These are phyloP conservation scores for Picea mariana DNA, from an alignment of 83 land plant genomes.

Conservation along the genomic window DNA sequence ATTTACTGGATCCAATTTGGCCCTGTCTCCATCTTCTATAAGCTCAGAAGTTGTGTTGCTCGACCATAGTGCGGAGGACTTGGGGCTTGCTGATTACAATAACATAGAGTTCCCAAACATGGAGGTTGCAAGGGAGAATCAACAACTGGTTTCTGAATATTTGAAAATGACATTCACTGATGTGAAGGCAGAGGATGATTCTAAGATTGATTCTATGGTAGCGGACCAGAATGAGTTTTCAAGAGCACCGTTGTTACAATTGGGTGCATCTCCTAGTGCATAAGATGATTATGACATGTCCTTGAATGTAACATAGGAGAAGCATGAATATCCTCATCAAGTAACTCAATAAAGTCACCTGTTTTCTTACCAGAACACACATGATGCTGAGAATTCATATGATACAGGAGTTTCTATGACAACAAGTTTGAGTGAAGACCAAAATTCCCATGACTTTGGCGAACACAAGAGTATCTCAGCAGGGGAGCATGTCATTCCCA, in stretches of 20 bases:
- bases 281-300: constrained; percentile 51
- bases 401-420: constrained; percentile 37
- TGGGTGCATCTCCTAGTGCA: constrained; percentile 34
- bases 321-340: constrained; percentile 27
- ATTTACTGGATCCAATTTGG: neutral
- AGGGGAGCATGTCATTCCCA: constrained; percentile 22
- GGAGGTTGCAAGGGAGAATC: constrained; percentile 53
- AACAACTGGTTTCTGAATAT: constrained; percentile 66
- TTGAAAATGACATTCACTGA: constrained; percentile 31
- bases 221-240: neutral
- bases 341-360: neutral
- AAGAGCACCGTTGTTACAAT: constrained; percentile 42
- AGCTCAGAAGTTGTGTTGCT: constrained; percentile 52
- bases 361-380: constrained; percentile 15
- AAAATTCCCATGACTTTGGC: constrained; percentile 28
- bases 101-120: constrained; percentile 70
- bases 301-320: constrained; percentile 22
- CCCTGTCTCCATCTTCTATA: constrained; percentile 30
- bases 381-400: constrained; percentile 18
- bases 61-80: constrained; percentile 20
- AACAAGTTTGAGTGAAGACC: constrained; percentile 49
- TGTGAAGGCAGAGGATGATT: neutral
- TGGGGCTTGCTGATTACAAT: constrained; percentile 44
- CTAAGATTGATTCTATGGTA: neutral
- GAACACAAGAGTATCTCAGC: constrained; percentile 27